phyloP scores from a whole-genome alignment of 305 asterid genomes.

The Stenogyne calaminthoides region DNA sequence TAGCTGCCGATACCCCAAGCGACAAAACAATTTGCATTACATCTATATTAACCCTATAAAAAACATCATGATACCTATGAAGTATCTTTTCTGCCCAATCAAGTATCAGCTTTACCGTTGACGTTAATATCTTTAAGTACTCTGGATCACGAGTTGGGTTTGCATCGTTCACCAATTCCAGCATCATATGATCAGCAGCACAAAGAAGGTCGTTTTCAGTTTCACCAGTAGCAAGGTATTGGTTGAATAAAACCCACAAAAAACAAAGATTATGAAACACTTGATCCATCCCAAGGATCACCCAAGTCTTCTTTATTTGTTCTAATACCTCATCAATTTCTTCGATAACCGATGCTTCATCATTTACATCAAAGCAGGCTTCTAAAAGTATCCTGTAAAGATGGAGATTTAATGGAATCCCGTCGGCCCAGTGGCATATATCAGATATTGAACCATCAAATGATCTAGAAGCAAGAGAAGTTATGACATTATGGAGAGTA shows the following conservation, averaged over 20 bases:
- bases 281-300: constrained; percentile 69
- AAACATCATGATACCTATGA: constrained; percentile 59
- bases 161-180: constrained; percentile 61
- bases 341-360: constrained; percentile 64
- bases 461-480: constrained; percentile 71
- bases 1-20: constrained; percentile 59
- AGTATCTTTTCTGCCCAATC: constrained; percentile 76
- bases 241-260: constrained; percentile 74
- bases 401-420: constrained; percentile 71
- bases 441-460: constrained; percentile 72
- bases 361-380: constrained; percentile 78
- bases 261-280: constrained; percentile 70
- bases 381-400: constrained; percentile 68
- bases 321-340: constrained; percentile 90
- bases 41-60: constrained; percentile 71
- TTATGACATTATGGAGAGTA: constrained; percentile 51
- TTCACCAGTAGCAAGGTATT: constrained; percentile 57
- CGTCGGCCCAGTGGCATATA: constrained; percentile 94
- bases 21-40: constrained; percentile 66
- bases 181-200: constrained; percentile 63
- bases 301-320: constrained; percentile 83
- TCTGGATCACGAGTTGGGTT: constrained; percentile 46
- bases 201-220: constrained; percentile 68
- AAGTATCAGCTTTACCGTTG: constrained; percentile 45
- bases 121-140: constrained; percentile 54